Base-by-base conservation (phyloP, 257 asterid genomes). In the Nicotiana noctiflora region DNA sequence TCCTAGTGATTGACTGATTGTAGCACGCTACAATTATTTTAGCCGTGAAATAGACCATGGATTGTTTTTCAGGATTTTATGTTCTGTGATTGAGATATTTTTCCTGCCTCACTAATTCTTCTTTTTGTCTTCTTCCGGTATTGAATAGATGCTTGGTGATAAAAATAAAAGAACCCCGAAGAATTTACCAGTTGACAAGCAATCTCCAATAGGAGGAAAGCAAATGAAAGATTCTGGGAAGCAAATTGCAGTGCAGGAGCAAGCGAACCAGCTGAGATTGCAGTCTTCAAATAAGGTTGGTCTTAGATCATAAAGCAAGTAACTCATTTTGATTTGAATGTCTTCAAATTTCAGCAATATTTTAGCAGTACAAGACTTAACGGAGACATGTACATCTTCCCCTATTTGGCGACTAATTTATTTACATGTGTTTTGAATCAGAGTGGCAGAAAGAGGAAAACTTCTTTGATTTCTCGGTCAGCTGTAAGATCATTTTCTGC, bases 401-500 rank as follows among this genome's bases (percentile, higher is more conserved):
- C 49, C 56, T 51, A 51, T 51, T 51, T 51, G 56, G 56, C 6
- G 15, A 51, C 56, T 51, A 51, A 51, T 51, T 51, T 51, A 3
- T 51, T 51, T 51, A 51, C 56, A 51, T 51, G 56, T 51, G 56
- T 51, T 51, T 51, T 51, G 56, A 51, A 51, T 51, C 18, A 51
- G n/a, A 70, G 21, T 13, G 13, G 13, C 17, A 40, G 8, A 40
- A 37, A 40, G 6, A 40, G 56, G 0, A 40, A 68, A 68, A 11
- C 34, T 19, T 9, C 61, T 15, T 25, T 8, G 46, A 74, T 37
- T 49, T 23, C 79, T 25, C 15, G 23, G 79, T 15, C 19, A 74
- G 14, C 62, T 74, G 79, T 74, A 74, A 74, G 61, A 74, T 15
- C 44, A 23, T 74, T 74, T 49, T 74, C 77, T 44, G 59, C 44